phyloP scores from a whole-genome alignment of 148 eudicot species.

The Vaccinium vitisidaea region DNA sequence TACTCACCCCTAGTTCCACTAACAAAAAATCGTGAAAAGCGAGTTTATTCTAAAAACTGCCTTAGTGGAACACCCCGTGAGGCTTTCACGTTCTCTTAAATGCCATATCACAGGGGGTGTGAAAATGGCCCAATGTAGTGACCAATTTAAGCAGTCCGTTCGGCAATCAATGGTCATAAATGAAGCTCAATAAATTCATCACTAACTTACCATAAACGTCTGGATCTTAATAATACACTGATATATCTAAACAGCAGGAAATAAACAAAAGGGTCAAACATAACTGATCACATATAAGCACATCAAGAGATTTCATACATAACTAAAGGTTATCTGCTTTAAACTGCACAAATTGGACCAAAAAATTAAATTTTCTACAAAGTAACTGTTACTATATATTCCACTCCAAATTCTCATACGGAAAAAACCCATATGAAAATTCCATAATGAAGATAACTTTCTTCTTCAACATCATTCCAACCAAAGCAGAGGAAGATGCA shows the following conservation, averaged over 20 bases:
- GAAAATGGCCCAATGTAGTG: too few species aligned
- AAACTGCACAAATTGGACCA: neutral
- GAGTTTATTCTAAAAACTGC: too few species aligned
- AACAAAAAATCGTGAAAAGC: too few species aligned
- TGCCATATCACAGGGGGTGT: too few species aligned
- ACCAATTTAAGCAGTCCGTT: too few species aligned
- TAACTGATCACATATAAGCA: neutral
- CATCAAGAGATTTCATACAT: neutral
- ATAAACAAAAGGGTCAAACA: neutral
- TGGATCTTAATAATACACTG: neutral
- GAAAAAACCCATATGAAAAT: neutral
- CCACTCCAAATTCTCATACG: neutral
- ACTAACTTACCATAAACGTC: slow-evolving; percentile 1
- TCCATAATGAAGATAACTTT: slow-evolving; percentile 15
- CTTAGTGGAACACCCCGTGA: too few species aligned
- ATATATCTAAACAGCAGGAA: neutral
- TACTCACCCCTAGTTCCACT: too few species aligned
- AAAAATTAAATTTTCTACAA: neutral
- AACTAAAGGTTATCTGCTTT: neutral
- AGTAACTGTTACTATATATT: neutral
- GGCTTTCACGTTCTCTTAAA: too few species aligned
- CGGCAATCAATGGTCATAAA: too few species aligned
- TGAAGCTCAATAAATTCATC: neutral
- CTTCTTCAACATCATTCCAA: slow-evolving; percentile 18
- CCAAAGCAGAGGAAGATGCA: slow-evolving; percentile 18